Evolutionary conservation across 2,329 filamentous ascomycete genomes (phyloP), one percentile per base, ranked within the genome.

Genomic region (Trichoderma sp.): DNA sequence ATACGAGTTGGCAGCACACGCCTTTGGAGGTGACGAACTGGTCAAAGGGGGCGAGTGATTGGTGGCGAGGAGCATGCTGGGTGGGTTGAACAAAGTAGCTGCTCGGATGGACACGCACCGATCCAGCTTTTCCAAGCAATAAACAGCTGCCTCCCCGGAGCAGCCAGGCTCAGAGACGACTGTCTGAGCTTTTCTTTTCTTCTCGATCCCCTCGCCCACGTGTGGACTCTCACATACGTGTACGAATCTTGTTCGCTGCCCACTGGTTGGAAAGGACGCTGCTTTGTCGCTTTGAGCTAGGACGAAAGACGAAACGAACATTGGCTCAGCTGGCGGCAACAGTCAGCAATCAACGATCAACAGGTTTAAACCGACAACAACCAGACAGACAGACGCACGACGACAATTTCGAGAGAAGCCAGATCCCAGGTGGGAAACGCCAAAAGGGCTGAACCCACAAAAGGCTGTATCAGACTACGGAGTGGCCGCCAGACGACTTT

Each of bases 1-100:
- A 56, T 67, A 67, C 64, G 62, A 67, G 55, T 58, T 67, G 52
- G 49, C 64, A 67, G 64, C 21, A 56, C 55, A 66, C 52, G 37
- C 63, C 63, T 49, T 57, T 24, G n/a, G 29, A 57, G 52, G 62
- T 66, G 63, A 66, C 56, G 63, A 27, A 66, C 24, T 35, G 29
- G 14, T 37, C 63, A 67, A 43, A 67, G 64, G 55, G 40, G 47
- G 40, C 40, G 37, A 67, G 55, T 59, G 40, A 67, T 67, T 67
- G 64, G 64, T 59, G 63, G 63, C 63, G 47, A 66, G 37, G 53
- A 66, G 58, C 53, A 66, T 29, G 55, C 35, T 57, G 63, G 62
- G 53, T 57, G 55, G 64, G 64, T 67, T 59, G 64, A 67, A 67
- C 64, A 59, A 49, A 65, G 55, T 40, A 47, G 52, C 47, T 56